phyloP scores from a whole-genome alignment of 805 yeast genomes.

The Yarrowia phangngaensis region DNA sequence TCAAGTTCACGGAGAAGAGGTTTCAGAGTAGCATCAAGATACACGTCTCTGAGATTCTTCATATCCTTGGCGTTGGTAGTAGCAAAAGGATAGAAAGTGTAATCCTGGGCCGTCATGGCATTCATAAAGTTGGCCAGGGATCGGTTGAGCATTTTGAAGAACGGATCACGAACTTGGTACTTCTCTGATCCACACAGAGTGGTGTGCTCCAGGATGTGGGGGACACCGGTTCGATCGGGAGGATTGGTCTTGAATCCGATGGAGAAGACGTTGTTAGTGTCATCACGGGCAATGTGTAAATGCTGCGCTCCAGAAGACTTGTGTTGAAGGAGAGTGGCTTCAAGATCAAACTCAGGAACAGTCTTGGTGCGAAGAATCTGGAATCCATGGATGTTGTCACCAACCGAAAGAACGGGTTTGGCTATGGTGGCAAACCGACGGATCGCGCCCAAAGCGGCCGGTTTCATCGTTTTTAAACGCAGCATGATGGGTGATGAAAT shows the following conservation, averaged over 20 bases:
- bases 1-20: conserved; percentile 77
- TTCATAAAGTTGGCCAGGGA: conserved; percentile 97
- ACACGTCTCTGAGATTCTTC: conserved; percentile 78
- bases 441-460: not conserved
- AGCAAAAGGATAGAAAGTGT: conserved; percentile 93
- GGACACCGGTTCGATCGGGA: conserved; percentile 91
- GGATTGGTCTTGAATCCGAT: conserved; percentile 91
- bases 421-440: conserved; percentile 10
- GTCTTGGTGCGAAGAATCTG: conserved; percentile 58
- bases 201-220: conserved; percentile 94
- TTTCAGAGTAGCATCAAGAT: conserved; percentile 78
- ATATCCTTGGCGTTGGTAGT: conserved; percentile 85
- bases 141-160: conserved; percentile 92
- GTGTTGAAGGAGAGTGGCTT: conserved; percentile 73
- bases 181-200: conserved; percentile 89
- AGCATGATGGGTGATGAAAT: not conserved
- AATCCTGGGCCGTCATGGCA: conserved; percentile 98
- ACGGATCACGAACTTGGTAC: conserved; percentile 94
- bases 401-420: not conserved
- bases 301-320: conserved; percentile 69
- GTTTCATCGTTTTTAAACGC: conserved; percentile 6
- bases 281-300: conserved; percentile 79
- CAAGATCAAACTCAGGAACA: conserved; percentile 76
- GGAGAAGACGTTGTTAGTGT: conserved; percentile 81
- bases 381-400: conserved; percentile 47